Evolutionary conservation across 139 green algal genomes (phyloP), one percentile per base, ranked within the genome.

Genomic region (Chlamydomonas sp.): DNA sequence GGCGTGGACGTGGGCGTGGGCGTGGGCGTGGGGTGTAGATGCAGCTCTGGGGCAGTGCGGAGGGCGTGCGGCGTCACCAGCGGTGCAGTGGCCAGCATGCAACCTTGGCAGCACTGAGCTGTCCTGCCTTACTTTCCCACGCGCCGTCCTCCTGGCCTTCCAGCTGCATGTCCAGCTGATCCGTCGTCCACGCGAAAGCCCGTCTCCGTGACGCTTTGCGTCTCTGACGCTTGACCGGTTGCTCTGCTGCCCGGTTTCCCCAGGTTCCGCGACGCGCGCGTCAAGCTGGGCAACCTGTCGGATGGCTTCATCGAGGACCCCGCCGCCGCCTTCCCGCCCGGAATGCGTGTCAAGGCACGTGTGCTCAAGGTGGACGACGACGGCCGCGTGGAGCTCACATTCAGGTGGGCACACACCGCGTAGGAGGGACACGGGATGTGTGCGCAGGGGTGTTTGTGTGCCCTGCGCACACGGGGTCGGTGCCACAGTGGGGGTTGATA

Each of bases 261-360:
- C 8, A 79, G 92, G 66, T 64, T 62, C 76, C 75, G 95, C 2
- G 93, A 96, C 80, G 97, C 92, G 0, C 94, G 93, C 59, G 88
- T 99, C 31, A 95, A 96, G 87, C 88, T 99, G 73, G 84, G 82
- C 31, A 94, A 99, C 80, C 93, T 99, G 78, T 89, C 84, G n/a
- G 93, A 94, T 66, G 93, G 90, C 57, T 99, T 97, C 90, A 92
- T 99, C 15, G 91, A 96, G 87, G 91, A 98, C 82, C 96, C 96
- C 0, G 79, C 84, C 0, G 89, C 88, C 17, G 92, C 89, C 3
- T 99, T 99, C 88, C 97, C 97, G 0, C 83, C 88, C 59, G 97
- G 97, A 57, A 91, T 82, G 16, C 90, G 94, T 10, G 93, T 99
- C n/a, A 60, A 86, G 68, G 83, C 74, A 49, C 85, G 79, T 69